Percentiles rank a stretch among this genome's conserved stretches.
These are phyloP conservation scores for Nannochloropsis limnetica DNA, from an alignment of 352 stramenopile genomes.

Conservation along the genomic window DNA sequence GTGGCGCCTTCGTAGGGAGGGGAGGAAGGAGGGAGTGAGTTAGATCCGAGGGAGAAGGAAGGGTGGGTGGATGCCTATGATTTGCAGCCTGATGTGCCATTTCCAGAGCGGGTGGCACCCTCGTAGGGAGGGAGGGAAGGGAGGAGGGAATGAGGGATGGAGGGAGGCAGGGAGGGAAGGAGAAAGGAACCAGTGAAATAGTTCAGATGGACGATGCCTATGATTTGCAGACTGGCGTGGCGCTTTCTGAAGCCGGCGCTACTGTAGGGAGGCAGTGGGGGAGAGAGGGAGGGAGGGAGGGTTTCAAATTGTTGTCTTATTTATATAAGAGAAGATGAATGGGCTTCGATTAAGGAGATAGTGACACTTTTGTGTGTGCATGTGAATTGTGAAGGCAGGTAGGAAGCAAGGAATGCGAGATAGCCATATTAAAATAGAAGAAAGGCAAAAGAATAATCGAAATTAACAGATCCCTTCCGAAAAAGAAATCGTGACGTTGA, in stretches of 20 bases:
- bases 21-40: neutral
- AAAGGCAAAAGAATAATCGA: neutral
- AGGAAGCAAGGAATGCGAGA: neutral
- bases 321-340: too few relatives aligned
- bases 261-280: neutral
- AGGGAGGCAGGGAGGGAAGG: neutral
- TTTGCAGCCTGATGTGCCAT: slow-evolving; percentile 46
- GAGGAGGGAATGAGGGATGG: neutral
- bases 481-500: neutral
- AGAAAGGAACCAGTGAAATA: too few relatives aligned
- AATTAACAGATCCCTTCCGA: neutral
- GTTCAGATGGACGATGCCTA: too few relatives aligned
- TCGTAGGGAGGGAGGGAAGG: neutral
- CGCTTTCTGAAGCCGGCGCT: too few relatives aligned
- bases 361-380: neutral
- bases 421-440: neutral
- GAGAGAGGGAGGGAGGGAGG: neutral
- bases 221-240: too few relatives aligned
- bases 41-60: slow-evolving; percentile 39
- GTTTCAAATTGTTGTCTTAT: neutral
- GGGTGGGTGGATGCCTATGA: slow-evolving; percentile 44
- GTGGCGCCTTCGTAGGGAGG: neutral
- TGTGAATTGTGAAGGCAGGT: neutral
- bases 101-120: slow-evolving; percentile 37
- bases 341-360: too few relatives aligned